These are phyloP conservation scores for Microbotryomycetes sp. DNA, from an alignment of 1,284 basidiomycete species.

Conservation along the genomic window DNA sequence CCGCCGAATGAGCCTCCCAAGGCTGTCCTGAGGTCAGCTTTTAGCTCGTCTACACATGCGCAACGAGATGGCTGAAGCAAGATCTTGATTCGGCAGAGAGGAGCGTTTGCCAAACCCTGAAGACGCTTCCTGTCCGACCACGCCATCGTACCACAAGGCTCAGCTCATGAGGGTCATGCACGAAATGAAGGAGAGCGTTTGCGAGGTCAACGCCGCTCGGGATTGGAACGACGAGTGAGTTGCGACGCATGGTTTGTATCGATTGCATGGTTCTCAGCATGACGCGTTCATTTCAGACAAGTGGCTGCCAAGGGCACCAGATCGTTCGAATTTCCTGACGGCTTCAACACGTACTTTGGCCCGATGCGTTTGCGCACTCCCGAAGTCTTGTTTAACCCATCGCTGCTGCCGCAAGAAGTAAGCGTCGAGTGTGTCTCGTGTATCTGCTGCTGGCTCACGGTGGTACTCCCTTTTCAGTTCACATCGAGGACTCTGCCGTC, in stretches of 20 bases:
- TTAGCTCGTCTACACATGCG: neutral
- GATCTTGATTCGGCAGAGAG: slow-evolving; percentile 56
- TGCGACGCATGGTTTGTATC: too few relatives aligned
- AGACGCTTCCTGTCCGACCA: slow-evolving; percentile 14
- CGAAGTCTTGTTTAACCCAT: slow-evolving; percentile 82
- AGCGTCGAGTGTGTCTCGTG: slow-evolving; percentile 37
- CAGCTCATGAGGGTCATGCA: slow-evolving; percentile 80
- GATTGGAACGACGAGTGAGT: slow-evolving; percentile 74
- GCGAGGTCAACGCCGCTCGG: slow-evolving; percentile 73
- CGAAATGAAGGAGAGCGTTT: slow-evolving; percentile 85
- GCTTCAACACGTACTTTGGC: slow-evolving; percentile 79
- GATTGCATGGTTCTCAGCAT: too few relatives aligned
- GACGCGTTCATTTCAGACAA: slow-evolving; percentile 45
- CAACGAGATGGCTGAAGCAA: neutral
- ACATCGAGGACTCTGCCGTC: slow-evolving; percentile 45
- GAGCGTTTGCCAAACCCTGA: slow-evolving; percentile 44
- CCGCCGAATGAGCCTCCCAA: slow-evolving; percentile 55
- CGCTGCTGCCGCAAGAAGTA: slow-evolving; percentile 57
- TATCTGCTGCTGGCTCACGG: slow-evolving; percentile 3
- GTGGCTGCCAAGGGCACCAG: slow-evolving; percentile 50
- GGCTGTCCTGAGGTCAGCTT: slow-evolving; percentile 15
- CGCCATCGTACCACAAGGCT: slow-evolving; percentile 23
- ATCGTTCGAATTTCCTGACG: slow-evolving; percentile 90
- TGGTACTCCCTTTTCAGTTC: slow-evolving; percentile 27
- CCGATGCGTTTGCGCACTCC: slow-evolving; percentile 71